These are phyloP conservation scores for Pseudogymnoascus sp. DNA, from an alignment of 2,329 filamentous ascomycete species.

Conservation along the genomic window DNA sequence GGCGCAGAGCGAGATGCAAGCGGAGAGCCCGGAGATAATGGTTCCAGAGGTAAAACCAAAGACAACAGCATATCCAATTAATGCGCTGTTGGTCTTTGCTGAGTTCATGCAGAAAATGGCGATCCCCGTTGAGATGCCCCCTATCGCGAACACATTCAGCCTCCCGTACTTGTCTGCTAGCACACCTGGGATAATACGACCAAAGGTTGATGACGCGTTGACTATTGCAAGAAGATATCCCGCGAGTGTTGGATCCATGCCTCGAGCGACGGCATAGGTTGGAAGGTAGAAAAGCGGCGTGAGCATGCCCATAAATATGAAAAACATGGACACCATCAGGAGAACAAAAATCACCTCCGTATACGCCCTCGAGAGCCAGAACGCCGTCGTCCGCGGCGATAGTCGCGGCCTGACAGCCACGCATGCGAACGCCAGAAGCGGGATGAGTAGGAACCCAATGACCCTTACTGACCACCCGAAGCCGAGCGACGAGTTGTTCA, in stretches of 20 bases:
- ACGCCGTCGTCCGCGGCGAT: constrained; percentile 26
- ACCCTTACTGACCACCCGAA: constrained; percentile 48
- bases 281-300: constrained; percentile 39
- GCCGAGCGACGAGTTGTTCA: constrained; percentile 36
- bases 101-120: constrained; percentile 34
- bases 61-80: constrained; percentile 62
- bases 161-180: constrained; percentile 42
- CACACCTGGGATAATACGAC: constrained; percentile 42
- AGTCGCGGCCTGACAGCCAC: constrained; percentile 40
- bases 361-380: constrained; percentile 23
- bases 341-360: constrained; percentile 28
- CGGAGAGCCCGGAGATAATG: constrained; percentile 54
- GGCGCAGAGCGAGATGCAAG: constrained; percentile 34
- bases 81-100: constrained; percentile 43
- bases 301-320: constrained; percentile 41
- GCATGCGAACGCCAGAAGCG: constrained; percentile 28
- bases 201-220: constrained; percentile 41
- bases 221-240: constrained; percentile 44
- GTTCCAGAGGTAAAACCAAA: constrained; percentile 77
- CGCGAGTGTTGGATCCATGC: constrained; percentile 38
- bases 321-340: constrained; percentile 29
- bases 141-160: constrained; percentile 36
- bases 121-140: constrained; percentile 14
- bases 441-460: constrained; percentile 41
- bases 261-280: constrained; percentile 34